Conservation (phyloP, 306 rosid species). For the Gastrolobium bilobum region DNA sequence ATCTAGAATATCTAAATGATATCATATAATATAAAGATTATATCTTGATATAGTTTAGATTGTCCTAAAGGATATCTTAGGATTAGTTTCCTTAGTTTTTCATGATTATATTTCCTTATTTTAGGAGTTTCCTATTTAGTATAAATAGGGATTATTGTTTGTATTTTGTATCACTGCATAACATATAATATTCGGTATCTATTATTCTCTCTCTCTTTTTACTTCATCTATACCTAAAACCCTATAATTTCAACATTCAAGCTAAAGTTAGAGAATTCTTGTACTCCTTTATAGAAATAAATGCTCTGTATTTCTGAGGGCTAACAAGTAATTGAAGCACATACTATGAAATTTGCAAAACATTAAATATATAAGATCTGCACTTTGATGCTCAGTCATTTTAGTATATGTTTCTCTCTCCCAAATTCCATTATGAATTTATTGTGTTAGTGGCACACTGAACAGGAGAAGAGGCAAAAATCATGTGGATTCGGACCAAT, state of each 20-base stretch:
- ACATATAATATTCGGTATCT: too few species aligned
- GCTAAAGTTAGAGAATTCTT: slow-evolving; percentile 12
- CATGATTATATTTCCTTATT: too few species aligned
- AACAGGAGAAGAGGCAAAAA: slow-evolving; percentile 74
- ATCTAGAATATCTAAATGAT: too few species aligned
- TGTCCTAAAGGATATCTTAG: too few species aligned
- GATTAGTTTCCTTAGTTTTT: too few species aligned
- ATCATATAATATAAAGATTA: too few species aligned
- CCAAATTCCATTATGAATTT: slow-evolving; percentile 36
- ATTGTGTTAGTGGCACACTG: slow-evolving; percentile 26
- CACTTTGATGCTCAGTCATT: slow-evolving; percentile 38
- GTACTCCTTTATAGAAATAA: slow-evolving; percentile 1
- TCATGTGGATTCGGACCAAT: slow-evolving; percentile 88
- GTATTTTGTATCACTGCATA: too few species aligned
- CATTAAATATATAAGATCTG: slow-evolving; percentile 19
- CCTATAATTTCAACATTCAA: neutral
- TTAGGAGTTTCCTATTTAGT: too few species aligned
- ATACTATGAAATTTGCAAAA: slow-evolving; percentile 23
- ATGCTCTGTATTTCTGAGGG: slow-evolving; percentile 4
- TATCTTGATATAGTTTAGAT: too few species aligned
- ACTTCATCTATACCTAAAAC: too few species aligned
- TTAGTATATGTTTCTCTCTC: slow-evolving; percentile 12
- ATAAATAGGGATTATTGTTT: too few species aligned
- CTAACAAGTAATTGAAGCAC: slow-evolving; percentile 26
- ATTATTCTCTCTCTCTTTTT: too few species aligned